Base-by-base conservation (phyloP, 306 rosid genomes). In the Cyamopsis tetragonoloba region DNA sequence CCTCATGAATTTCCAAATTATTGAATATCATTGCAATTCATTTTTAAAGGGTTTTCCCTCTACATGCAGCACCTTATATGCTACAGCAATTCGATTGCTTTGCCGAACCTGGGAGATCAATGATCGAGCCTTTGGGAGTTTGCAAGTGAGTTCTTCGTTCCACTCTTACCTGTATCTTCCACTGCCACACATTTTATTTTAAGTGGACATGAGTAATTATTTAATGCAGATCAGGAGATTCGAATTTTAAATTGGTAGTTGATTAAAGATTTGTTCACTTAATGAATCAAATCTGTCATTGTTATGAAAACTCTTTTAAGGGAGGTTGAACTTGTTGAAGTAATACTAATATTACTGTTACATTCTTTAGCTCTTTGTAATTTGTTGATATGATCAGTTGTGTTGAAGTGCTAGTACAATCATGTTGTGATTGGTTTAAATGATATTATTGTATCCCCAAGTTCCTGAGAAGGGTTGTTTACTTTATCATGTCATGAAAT, bases 41-140 rank as follows among this genome's bases (percentile, higher is more conserved):
- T 11, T 67, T 54, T 57, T 7, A 38, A 37, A 68, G 34, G 2
- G 4, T 80, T 62, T 11, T 47, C 59, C 19, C 66, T 26, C 63
- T 6, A 14, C 60, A 39, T 78, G 62, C 90, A 93, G 98, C 77
- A 68, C 88, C 0, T 78, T 93, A 73, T 81, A 83, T 79, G 89
- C 97, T 64, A 86, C 90, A 20, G 97, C 96, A 32, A 80, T 73
- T 64, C 89, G 97, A 72, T 80, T 93, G 83, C 91, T 93, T 27
- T 93, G 96, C 78, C 96, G 75, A 80, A 89, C 97, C 64, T 93
- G 98, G 98, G 98, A 93, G 80, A 82, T 61, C 77, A 88, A 93
- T 75, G 97, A 89, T 70, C 87, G 98, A 72, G 91, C 88, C 74
- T 89, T 93, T 73, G 88, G 87, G 32, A 93, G 80, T 88, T 84